These are phyloP conservation scores for Candida tropicalis DNA, from an alignment of 1,139 yeast species.

Conservation along the genomic window DNA sequence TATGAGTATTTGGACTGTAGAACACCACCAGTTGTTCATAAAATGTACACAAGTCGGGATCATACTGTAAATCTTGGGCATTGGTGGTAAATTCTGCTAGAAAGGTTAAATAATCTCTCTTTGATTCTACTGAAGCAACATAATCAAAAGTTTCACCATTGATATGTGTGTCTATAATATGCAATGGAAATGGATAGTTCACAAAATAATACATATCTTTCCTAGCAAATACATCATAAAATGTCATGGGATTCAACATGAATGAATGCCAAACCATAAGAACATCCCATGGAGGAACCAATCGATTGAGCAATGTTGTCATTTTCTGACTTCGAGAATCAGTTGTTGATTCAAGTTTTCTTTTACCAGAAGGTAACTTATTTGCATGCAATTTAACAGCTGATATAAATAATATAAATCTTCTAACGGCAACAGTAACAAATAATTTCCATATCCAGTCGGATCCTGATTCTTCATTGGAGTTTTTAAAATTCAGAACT, in stretches of 20 bases:
- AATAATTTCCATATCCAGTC: conserved; percentile 34
- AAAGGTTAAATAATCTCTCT: background rate
- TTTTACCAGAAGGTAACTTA: conserved; percentile 1
- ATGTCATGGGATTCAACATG: conserved; percentile 21
- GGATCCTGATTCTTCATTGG: no score
- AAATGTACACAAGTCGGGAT: background rate
- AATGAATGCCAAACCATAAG: conserved; percentile 43
- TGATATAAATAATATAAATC: conserved; percentile 31
- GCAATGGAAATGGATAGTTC: conserved; percentile 30
- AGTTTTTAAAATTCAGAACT: no score
- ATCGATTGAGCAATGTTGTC: background rate
- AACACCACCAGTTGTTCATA: no score
- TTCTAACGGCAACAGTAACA: conserved; percentile 29
- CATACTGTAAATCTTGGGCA: conserved; percentile 3
- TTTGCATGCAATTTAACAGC: conserved; percentile 17
- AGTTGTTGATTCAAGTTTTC: background rate
- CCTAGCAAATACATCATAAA: conserved; percentile 31
- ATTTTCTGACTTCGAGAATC: background rate
- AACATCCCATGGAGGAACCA: conserved; percentile 38
- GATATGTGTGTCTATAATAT: conserved; percentile 23
- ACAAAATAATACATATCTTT: conserved; percentile 26
- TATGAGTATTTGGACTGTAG: no score
- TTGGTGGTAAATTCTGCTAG: background rate
- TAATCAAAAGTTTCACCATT: conserved; percentile 24
- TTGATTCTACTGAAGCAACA: conserved; percentile 14